Evolutionary conservation across 2,329 filamentous ascomycete genomes (phyloP), one percentile per base, ranked within the genome.

Genomic region (Penicillium sp.): DNA sequence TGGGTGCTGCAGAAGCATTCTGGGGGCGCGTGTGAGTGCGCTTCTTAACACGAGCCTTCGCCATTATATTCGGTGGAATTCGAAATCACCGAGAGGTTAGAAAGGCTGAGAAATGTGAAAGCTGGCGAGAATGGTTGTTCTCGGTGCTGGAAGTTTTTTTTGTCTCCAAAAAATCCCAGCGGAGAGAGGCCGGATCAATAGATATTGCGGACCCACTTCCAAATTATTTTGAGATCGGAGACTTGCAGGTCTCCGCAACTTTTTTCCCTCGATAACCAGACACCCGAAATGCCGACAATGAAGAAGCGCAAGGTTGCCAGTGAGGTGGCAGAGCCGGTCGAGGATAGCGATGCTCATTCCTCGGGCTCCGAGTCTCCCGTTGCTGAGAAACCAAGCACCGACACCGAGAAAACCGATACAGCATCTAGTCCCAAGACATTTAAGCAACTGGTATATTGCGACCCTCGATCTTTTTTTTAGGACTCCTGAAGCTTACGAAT

Each of bases 21-120:
- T 83, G 83, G 47, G 87, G 84, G 56, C 87, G 86, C 51, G 87
- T 75, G 75, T 96, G 92, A 56, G 92, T 96, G 72, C 91, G 87
- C 83, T 93, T 96, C 81, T 96, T 97, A 48, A 86, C 87, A 68
- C 91, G 82, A 77, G 83, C 83, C 73, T 87, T 88, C 31, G 90
- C 91, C 92, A 96, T 96, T 37, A 50, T 57, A 37, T 52, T 48
- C 36, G 51, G 21, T 55, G 31, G 49, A 16, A 53, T 26, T 53
- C 23, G 13, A 44, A 47, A 52, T 26, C 42, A 45, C 23, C 46
- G 26, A 23, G 43, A 51, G 48, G 39, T 43, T n/a, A 51, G 53
- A 50, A 37, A 36, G 48, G n/a, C 18, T 16, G 46, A 16, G 9
- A 48, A 43, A 52, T 45, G 31, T 36, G 50, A 54, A 44, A 54